A percentile compares a stretch with the other conserved stretches of the same genome.
Evolutionary conservation across 106 monocot species (phyloP).

Genomic region (Dioscorea alata): DNA sequence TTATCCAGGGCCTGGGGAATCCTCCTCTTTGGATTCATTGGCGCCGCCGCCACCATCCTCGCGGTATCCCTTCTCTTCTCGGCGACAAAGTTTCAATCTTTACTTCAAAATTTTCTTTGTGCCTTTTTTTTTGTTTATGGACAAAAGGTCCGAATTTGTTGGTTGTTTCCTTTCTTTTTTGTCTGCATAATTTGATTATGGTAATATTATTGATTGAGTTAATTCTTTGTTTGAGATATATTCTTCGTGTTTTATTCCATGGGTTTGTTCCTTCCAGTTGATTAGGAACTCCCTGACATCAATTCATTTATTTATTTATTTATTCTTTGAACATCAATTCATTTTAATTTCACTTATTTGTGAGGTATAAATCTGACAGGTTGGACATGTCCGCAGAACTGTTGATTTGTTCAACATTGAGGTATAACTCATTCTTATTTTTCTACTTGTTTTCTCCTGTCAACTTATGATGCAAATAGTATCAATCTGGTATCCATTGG

Average conservation of each 20-base stretch:
- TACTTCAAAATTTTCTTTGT: neutral
- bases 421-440: neutral
- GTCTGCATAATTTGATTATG: neutral
- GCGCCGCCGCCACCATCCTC: constrained; percentile 35
- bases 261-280: no score
- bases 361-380: neutral
- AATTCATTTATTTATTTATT: no score
- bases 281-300: no score
- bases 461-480: no score
- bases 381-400: constrained; percentile 4
- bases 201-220: neutral
- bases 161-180: neutral
- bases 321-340: neutral
- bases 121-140: neutral
- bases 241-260: no score
- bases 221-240: no score
- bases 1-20: constrained; percentile 17
- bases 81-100: neutral
- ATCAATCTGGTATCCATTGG: neutral
- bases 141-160: neutral
- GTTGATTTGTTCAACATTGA: constrained; percentile 5
- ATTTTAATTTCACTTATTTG: no score
- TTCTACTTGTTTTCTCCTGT: neutral
- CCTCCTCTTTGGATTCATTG: constrained; percentile 37
- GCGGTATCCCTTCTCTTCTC: constrained; percentile 16